A percentile compares a stretch with the other conserved stretches of the same genome.
Evolutionary conservation across 352 stramenopile species (phyloP).

Genomic region (Pythium angustatum): DNA sequence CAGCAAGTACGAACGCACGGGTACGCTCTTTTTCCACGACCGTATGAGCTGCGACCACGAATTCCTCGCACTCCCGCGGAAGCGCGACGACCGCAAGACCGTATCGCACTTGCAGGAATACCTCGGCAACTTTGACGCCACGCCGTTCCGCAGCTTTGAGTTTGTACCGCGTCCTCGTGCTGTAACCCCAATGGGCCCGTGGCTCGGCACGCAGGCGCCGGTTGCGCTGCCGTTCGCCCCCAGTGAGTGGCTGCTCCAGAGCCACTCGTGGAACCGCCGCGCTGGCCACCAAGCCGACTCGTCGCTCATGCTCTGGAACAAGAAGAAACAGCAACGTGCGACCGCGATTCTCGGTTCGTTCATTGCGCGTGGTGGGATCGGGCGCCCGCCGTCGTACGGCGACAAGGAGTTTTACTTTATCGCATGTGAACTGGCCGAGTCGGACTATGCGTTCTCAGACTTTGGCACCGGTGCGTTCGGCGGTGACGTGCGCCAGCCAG

Average conservation of each 20-base stretch:
- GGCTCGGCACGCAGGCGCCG: conserved; percentile 19
- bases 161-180: neutral
- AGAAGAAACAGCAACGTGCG: conserved; percentile 57
- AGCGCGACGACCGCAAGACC: conserved; percentile 10
- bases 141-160: conserved; percentile 24
- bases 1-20: conserved; percentile 49
- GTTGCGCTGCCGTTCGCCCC: conserved; percentile 34
- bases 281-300: conserved; percentile 77
- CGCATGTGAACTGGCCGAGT: conserved; percentile 63
- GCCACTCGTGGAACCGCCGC: conserved; percentile 69
- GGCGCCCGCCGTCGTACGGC: conserved; percentile 51
- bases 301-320: conserved; percentile 76
- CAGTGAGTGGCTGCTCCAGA: conserved; percentile 55
- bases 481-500: conserved; percentile 36
- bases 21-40: conserved; percentile 76
- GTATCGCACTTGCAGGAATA: conserved; percentile 42
- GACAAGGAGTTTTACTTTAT: conserved; percentile 84
- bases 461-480: conserved; percentile 58
- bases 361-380: conserved; percentile 30
- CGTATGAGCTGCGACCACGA: conserved; percentile 46
- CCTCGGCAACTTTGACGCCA: conserved; percentile 43
- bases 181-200: conserved; percentile 24
- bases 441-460: conserved; percentile 68
- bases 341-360: conserved; percentile 69
- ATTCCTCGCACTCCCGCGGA: conserved; percentile 37